Percentiles rank a stretch among this genome's conserved stretches.
Evolutionary conservation across 2,329 filamentous ascomycete species (phyloP).

Genomic region (Orbilia brochopaga): DNA sequence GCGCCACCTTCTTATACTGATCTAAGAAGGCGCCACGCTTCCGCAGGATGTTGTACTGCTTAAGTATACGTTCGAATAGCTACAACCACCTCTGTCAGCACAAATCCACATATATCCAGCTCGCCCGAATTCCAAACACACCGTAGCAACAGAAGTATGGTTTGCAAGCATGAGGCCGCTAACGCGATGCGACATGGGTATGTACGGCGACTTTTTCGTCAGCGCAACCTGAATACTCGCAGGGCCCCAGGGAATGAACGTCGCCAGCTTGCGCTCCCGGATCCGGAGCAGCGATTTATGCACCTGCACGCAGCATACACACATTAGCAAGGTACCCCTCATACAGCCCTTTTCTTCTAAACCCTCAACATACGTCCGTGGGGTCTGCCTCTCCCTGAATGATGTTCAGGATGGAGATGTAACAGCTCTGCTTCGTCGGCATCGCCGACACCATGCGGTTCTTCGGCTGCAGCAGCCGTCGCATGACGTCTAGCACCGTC

Average conservation of each 20-base stretch:
- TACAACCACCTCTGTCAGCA: slow-evolving; percentile 55
- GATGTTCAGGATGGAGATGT: slow-evolving; percentile 98
- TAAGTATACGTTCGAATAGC: slow-evolving; percentile 91
- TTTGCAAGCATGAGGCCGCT: slow-evolving; percentile 98
- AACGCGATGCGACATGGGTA: slow-evolving; percentile 90
- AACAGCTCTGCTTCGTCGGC: slow-evolving; percentile 95
- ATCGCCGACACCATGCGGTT: slow-evolving; percentile 98
- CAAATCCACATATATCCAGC: neutral
- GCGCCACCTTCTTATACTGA: slow-evolving; percentile 91
- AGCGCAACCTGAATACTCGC: slow-evolving; percentile 96
- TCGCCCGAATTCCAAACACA: slow-evolving; percentile 58
- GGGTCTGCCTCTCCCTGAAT: slow-evolving; percentile 98
- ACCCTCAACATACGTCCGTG: slow-evolving; percentile 70
- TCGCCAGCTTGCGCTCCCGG: slow-evolving; percentile 87
- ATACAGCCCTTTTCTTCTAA: neutral
- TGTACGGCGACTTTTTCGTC: slow-evolving; percentile 94
- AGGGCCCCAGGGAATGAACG: slow-evolving; percentile 97
- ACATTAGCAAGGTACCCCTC: neutral
- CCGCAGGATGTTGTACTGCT: slow-evolving; percentile 89
- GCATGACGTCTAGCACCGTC: slow-evolving; percentile 97
- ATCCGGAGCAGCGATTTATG: slow-evolving; percentile 98
- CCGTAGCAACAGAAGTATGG: slow-evolving; percentile 93
- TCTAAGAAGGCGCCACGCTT: slow-evolving; percentile 98
- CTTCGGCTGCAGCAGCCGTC: slow-evolving; percentile 91
- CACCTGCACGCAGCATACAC: slow-evolving; percentile 62